Conservation (phyloP, 2,329 filamentous ascomycete species). For the Neobulgaria alba region DNA sequence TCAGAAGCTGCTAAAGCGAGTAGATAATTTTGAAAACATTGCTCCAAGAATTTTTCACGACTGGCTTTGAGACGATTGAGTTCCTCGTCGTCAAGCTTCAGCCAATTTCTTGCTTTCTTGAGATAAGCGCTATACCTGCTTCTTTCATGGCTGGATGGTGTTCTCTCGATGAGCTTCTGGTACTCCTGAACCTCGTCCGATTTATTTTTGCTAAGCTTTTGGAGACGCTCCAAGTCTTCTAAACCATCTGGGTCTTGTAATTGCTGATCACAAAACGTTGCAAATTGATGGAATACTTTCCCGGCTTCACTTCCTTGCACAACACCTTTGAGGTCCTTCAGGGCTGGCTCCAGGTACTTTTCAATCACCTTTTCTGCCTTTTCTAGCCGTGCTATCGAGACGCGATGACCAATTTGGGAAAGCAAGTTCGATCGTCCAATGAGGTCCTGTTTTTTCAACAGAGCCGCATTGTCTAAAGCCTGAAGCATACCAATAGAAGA, state of each 20-base stretch:
- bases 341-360: constrained; percentile 75
- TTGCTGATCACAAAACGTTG: constrained; percentile 89
- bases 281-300: constrained; percentile 89
- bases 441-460: constrained; percentile 61
- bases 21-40: constrained; percentile 89
- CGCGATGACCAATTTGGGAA: constrained; percentile 78
- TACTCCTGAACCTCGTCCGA: constrained; percentile 71
- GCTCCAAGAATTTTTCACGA: constrained; percentile 73
- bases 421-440: constrained; percentile 72
- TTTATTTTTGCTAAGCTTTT: constrained; percentile 72
- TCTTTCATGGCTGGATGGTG: constrained; percentile 39
- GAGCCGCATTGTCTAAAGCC: constrained; percentile 53
- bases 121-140: constrained; percentile 52
- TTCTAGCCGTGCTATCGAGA: constrained; percentile 82
- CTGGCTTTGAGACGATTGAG: constrained; percentile 69
- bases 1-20: constrained; percentile 78
- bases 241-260: constrained; percentile 76
- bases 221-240: constrained; percentile 75
- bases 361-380: constrained; percentile 86
- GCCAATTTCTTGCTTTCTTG: constrained; percentile 74
- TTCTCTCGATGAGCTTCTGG: constrained; percentile 43
- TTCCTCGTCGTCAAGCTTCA: constrained; percentile 83
- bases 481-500: constrained; percentile 86
- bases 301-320: constrained; percentile 66
- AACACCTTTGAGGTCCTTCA: constrained; percentile 67